These are phyloP conservation scores for Ophioceras dolichostomum DNA, from an alignment of 2,329 filamentous ascomycete genomes.

Conservation along the genomic window DNA sequence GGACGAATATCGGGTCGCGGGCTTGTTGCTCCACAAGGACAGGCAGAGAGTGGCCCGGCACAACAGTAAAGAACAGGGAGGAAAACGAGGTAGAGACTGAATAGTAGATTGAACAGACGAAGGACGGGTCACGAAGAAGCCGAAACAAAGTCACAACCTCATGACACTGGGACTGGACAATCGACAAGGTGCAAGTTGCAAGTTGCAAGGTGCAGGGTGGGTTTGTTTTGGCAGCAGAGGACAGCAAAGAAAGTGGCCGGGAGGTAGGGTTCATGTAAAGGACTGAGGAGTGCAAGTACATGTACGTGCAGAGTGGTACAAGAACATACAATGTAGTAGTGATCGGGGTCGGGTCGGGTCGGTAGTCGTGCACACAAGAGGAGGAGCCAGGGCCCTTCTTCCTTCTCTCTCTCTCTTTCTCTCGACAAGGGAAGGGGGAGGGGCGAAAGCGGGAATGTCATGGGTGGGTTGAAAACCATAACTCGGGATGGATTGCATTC, in stretches of 20 bases:
- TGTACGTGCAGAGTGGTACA: too few relatives aligned
- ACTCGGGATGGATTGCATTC: too few relatives aligned
- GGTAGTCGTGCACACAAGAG: too few relatives aligned
- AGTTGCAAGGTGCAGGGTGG: background rate
- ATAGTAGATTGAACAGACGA: background rate
- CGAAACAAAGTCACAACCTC: constrained; percentile 2
- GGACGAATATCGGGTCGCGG: background rate
- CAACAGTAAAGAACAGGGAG: too few relatives aligned
- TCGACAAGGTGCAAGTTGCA: too few relatives aligned
- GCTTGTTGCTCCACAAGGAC: too few relatives aligned
- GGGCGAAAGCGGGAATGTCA: constrained; percentile 4
- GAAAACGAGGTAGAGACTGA: background rate
- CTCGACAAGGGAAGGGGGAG: background rate
- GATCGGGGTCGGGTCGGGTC: too few relatives aligned
- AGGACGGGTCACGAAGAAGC: background rate
- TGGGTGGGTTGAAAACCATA: constrained; percentile 9
- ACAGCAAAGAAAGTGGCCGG: background rate
- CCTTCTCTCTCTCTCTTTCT: too few relatives aligned
- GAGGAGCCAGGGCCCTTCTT: too few relatives aligned
- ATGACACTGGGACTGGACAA: background rate
- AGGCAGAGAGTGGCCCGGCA: too few relatives aligned
- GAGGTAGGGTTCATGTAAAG: background rate
- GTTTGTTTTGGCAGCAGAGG: background rate
- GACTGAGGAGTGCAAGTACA: too few relatives aligned
- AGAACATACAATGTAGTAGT: too few relatives aligned